Conservation (phyloP, 129 eudicot species). For the Escallonia herrerae region DNA sequence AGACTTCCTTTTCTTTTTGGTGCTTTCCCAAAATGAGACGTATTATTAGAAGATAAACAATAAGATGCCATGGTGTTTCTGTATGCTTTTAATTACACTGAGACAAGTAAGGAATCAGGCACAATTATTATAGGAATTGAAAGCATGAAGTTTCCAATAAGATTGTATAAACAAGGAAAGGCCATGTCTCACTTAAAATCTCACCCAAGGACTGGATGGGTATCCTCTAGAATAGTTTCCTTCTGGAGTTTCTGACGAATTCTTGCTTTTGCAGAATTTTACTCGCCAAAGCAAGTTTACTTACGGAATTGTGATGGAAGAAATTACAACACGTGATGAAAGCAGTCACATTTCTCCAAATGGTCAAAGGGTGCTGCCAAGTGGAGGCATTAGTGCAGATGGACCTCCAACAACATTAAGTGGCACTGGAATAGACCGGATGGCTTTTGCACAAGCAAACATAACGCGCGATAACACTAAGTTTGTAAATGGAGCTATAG, state of each 20-base stretch:
- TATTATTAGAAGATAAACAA: too few species aligned
- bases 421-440: constrained; percentile 60
- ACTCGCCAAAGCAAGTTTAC: constrained; percentile 95
- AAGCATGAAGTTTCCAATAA: too few species aligned
- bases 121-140: too few species aligned
- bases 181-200: too few species aligned
- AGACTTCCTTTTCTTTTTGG: too few species aligned
- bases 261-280: constrained; percentile 48
- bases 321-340: constrained; percentile 86
- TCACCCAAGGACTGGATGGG: too few species aligned
- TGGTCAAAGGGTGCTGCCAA: constrained; percentile 61
- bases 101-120: too few species aligned
- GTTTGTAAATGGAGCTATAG: constrained; percentile 62
- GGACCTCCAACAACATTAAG: constrained; percentile 85
- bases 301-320: constrained; percentile 74
- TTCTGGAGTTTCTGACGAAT: background rate
- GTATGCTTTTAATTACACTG: too few species aligned
- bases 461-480: constrained; percentile 65
- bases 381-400: constrained; percentile 62
- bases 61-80: too few species aligned
- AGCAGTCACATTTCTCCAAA: constrained; percentile 68
- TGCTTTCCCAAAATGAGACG: too few species aligned
- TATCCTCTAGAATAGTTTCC: too few species aligned
- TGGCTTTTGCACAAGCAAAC: constrained; percentile 67
- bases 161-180: too few species aligned